A percentile compares a stretch with the other conserved stretches of the same genome.
Conservation (phyloP, 2,329 filamentous ascomycete species). For the Penicillium sp. region DNA sequence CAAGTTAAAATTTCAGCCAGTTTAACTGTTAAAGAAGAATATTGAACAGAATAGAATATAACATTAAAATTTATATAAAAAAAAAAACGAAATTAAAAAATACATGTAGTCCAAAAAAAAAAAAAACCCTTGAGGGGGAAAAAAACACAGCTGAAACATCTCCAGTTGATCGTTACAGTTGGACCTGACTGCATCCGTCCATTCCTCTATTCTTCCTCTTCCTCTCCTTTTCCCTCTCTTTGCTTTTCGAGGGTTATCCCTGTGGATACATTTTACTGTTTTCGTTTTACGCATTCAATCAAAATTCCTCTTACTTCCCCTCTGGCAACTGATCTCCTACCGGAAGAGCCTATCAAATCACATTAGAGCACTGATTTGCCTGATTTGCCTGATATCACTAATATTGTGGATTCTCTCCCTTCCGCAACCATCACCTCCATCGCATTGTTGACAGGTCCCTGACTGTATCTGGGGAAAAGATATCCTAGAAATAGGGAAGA, state of each 20-base stretch:
- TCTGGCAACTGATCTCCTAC: background rate
- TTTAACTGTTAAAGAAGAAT: background rate
- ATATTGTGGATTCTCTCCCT: background rate
- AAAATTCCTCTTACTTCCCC: background rate
- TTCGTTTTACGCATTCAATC: constrained; percentile 2
- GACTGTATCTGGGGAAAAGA: background rate
- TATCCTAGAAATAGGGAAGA: constrained; percentile 4
- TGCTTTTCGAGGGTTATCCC: background rate
- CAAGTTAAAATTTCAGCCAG: background rate
- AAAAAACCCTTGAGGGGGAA: background rate
- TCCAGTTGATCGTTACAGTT: constrained; percentile 6
- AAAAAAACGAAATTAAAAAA: background rate
- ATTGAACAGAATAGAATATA: background rate
- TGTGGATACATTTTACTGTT: background rate
- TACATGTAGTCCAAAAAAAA: background rate
- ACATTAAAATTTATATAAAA: background rate
- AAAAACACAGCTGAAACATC: constrained; percentile 1
- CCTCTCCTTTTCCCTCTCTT: background rate
- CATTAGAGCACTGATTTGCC: background rate
- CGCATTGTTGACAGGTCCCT: constrained; percentile 23
- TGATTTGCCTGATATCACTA: background rate
- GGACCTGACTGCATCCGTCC: constrained; percentile 24
- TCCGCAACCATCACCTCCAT: constrained; percentile 6
- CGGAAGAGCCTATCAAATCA: background rate
- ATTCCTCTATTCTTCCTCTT: constrained; percentile 19